Evolutionary conservation across 1,284 basidiomycete species (phyloP).

Genomic region (Chiua sp.): DNA sequence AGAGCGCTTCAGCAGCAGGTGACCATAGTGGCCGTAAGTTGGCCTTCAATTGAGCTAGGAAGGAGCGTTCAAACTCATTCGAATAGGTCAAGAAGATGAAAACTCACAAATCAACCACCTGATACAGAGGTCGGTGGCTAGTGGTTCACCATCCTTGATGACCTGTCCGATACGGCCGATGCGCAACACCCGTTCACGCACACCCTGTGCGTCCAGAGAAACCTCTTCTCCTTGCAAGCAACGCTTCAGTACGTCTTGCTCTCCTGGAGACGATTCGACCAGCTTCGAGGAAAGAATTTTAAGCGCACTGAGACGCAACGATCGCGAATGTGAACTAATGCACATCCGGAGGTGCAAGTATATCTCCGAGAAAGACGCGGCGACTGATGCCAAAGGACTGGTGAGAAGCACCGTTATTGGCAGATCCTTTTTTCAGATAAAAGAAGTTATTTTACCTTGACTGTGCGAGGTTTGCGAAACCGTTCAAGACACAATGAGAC

Average conservation of each 20-base stretch:
- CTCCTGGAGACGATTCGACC: constrained; percentile 45
- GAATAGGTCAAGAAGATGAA: constrained; percentile 1
- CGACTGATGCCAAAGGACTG: constrained; percentile 26
- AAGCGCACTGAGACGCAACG: constrained; percentile 59
- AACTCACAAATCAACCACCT: constrained; percentile 69
- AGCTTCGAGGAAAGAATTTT: constrained; percentile 56
- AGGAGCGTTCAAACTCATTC: neutral
- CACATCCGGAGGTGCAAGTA: constrained; percentile 52
- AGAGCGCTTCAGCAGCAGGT: constrained; percentile 76
- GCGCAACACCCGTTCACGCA: constrained; percentile 80
- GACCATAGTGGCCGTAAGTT: constrained; percentile 90
- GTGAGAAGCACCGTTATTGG: neutral
- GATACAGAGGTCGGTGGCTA: constrained; percentile 59
- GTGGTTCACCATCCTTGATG: constrained; percentile 55
- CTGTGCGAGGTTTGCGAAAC: constrained; percentile 55
- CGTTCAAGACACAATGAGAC: constrained; percentile 61
- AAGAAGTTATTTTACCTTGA: constrained; percentile 45
- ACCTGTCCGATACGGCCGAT: constrained; percentile 66
- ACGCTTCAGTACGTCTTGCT: constrained; percentile 64
- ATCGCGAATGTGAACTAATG: constrained; percentile 64
- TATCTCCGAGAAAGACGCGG: constrained; percentile 47
- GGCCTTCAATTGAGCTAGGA: constrained; percentile 86
- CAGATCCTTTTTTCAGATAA: neutral
- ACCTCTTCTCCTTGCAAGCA: constrained; percentile 79
- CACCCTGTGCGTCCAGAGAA: constrained; percentile 75